Base-by-base conservation (phyloP, 2,329 filamentous ascomycete species). In the Fusarium lyarnte region DNA sequence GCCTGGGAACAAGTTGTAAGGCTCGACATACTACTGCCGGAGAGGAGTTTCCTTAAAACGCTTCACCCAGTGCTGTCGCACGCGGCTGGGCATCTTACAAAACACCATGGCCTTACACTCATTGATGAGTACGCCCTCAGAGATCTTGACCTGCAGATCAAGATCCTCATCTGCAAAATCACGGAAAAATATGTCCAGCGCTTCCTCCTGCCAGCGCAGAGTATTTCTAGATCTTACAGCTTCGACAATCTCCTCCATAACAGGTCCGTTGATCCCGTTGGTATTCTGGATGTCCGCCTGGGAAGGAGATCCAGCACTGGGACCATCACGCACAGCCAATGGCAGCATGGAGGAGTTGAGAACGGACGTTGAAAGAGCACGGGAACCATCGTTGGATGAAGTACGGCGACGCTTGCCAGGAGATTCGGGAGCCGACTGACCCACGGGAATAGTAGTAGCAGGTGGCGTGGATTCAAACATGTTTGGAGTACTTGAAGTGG, bases 91-190 rank as follows among this genome's bases (percentile, higher is more conserved):
- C 87, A 90, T 90, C 80, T 90, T 90, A 81, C 87, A 89, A 71
- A 90, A 90, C 45, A 90, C 84, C 83, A 90, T 87, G 35, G 88
- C 88, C 76, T 88, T 89, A 76, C 86, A 87, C 70, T 89, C 86
- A 71, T 89, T 86, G n/a, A 86, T 85, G 31, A 90, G 81, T 3
- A 87, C 85, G 69, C 87, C 87, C 77, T 90, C 88, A 0, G 87
- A 87, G 38, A 90, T 87, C 78, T 87, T 88, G 42, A 90, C 81
- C 81, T 90, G 88, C 62, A 90, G 76, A 72, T 90, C 88, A 66
- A 86, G 81, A 65, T 90, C 87, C 72, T 90, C 88, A 52, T 86
- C 84, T 19, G 84, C 80, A 75, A 90, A 90, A 66, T 90, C 88
- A 36, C 84, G 82, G 78, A 90, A 90, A 74, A 90, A 87, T 9